Percentiles rank a stretch among this genome's conserved stretches.
phyloP scores from a whole-genome alignment of 495 filamentous ascomycete species.

The Cetradonia linearis region DNA sequence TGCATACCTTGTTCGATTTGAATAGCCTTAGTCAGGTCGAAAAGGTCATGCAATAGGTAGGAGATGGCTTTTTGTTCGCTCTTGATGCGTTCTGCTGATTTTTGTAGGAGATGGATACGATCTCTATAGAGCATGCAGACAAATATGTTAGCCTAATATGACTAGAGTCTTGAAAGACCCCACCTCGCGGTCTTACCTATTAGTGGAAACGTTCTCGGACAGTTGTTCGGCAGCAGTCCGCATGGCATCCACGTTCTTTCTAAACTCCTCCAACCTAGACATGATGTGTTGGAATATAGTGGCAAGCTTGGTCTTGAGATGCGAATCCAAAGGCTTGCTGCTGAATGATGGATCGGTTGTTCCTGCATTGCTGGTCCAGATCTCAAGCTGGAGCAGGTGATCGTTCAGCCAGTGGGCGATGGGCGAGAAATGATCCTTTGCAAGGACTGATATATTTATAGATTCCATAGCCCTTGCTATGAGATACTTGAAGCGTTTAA shows the following conservation, averaged over 20 bases:
- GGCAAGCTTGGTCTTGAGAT: background rate
- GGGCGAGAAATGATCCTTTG: background rate
- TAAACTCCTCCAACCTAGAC: background rate
- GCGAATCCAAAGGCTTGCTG: background rate
- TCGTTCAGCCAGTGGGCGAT: background rate
- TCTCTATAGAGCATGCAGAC: background rate
- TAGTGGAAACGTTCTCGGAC: background rate
- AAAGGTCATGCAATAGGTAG: background rate
- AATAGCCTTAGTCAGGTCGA: background rate
- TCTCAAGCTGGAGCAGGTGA: background rate
- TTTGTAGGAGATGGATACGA: background rate
- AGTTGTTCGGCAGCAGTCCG: background rate
- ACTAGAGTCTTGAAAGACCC: background rate
- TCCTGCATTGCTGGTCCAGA: background rate
- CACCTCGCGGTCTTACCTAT: background rate
- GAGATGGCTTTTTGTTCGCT: background rate
- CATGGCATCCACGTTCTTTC: background rate
- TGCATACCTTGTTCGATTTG: background rate
- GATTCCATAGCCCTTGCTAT: background rate
- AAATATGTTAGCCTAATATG: background rate
- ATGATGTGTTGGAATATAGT: background rate
- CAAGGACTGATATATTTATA: background rate
- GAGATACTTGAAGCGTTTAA: background rate
- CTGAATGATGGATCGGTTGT: background rate
- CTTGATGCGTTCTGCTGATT: background rate